Base-by-base conservation (phyloP, 1,139 yeast species). In the Sugiyamaella grinbergsii region DNA sequence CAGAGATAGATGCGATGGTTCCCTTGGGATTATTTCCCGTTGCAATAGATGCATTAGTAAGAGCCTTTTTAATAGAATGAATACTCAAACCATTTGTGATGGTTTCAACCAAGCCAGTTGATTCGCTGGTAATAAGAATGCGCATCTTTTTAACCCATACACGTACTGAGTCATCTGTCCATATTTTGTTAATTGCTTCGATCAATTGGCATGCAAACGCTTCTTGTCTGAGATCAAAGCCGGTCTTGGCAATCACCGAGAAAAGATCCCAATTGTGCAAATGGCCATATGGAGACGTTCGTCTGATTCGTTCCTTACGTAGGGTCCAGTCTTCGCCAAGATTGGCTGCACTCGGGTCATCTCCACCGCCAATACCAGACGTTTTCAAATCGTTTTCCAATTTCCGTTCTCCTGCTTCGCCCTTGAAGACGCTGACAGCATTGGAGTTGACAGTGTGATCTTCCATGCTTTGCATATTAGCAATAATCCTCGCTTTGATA, bases 131-230 rank as follows among this genome's bases (percentile, higher is more conserved):
- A 37, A 93, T 84, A 54, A 93, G 73, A 53, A 93, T 93, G 58
- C 87, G 83, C 98, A 93, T 93, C 55, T 83, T 77, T 60, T 91
- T 91, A 0, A 93, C 94, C 98, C 98, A 93, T 4, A 83, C 87
- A 13, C 78, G 81, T 4, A 85, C 80, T 1, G 75, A 73, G 23
- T 80, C 78, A 29, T 74, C 77, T 47, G 80, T 79, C 98, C 98
- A 93, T 42, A 89, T 82, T 50, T 80, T 81, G 0, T 95, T 84
- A 69, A 91, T 87, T 40, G 95, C 83, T 51, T 86, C 83, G 44
- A 93, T 91, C 33, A 93, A 68, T 65, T 93, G 98, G 59, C 97
- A 90, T 0, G 98, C 98, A 74, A 93, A 90, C 0, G 98, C 97
- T 65, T 93, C 98, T 66, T 93, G 98, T 18, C 96, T 87, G 48